Evolutionary conservation across 1,284 basidiomycete genomes (phyloP), one percentile per base, ranked within the genome.

Genomic region (Fomes fomentarius): DNA sequence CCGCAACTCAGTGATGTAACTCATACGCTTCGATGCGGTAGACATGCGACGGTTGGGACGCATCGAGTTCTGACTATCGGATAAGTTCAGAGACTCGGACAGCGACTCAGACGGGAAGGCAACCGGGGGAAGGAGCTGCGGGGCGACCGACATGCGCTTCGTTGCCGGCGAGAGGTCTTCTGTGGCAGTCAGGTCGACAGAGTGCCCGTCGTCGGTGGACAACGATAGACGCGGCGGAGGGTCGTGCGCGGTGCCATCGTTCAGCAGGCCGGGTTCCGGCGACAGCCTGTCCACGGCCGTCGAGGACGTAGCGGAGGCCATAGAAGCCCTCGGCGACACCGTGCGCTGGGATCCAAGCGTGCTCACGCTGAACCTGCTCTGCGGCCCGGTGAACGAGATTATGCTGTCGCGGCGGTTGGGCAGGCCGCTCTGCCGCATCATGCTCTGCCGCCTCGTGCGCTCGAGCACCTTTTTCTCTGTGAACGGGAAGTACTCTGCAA

Each of bases 401-500:
- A 69, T 68, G 60, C 73, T 74, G 63, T 74, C 71, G 34, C 63
- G 69, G 44, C 64, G 64, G 26, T 63, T 63, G 49, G 64, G 52
- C 24, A 64, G 42, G 34, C 65, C 70, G 41, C 64, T 61, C 34
- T 64, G 64, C 24, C 71, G 75, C 78, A 93, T 83, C 83, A 96
- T 91, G 67, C 92, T 94, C 69, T 96, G 85, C 39, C 95, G 78
- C 21, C 87, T 83, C 1, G 93, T 93, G 53, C 93, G 88, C 65
- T 91, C 84, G 48, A 97, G 76, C 39, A 91, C 89, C 69, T 90
- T 94, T 74, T 91, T 94, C 74, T 97, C 93, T 1, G 94, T 90
- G 56, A 84, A 83, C 1, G 96, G 97, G 84, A 99, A 99, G 77
- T 93, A 99, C 56, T 98, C 96, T 19, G 91, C 87, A 39, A 99